Conservation (phyloP, 345 rosid species). For the Aurinia saxatilis region DNA sequence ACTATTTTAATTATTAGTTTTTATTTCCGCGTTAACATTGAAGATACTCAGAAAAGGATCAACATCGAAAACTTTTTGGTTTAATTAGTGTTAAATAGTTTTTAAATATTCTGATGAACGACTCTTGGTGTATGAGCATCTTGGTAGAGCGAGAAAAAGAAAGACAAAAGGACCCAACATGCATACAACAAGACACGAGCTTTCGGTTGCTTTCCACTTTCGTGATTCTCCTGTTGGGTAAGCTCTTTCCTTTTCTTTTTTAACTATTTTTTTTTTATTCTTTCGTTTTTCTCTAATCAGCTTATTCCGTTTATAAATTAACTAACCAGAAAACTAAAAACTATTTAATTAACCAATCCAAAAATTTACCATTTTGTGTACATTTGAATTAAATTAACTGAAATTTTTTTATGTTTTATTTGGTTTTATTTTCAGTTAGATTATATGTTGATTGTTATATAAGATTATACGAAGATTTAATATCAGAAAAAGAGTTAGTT, state of each 20-base stretch:
- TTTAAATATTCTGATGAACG: constrained; percentile 22
- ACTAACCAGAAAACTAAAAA: not conserved
- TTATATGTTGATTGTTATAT: too few species aligned
- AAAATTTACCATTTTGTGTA: too few species aligned
- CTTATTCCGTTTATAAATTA: not conserved
- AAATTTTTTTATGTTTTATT: too few species aligned
- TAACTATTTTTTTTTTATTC: not conserved
- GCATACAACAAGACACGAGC: constrained; percentile 23
- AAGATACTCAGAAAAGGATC: constrained; percentile 23
- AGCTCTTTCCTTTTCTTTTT: not conserved
- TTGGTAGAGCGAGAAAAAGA: constrained; percentile 22
- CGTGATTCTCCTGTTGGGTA: constrained; percentile 22
- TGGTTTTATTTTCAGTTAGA: too few species aligned
- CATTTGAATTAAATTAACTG: too few species aligned
- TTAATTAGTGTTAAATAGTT: constrained; percentile 10
- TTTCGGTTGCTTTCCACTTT: constrained; percentile 34
- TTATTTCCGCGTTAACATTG: not conserved
- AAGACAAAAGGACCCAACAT: constrained; percentile 32
- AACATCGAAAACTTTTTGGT: constrained; percentile 27
- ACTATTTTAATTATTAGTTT: not conserved
- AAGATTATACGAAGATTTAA: too few species aligned
- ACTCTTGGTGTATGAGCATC: constrained; percentile 26
- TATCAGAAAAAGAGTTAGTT: too few species aligned
- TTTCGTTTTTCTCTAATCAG: not conserved
- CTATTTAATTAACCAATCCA: too few species aligned